phyloP scores from a whole-genome alignment of 768 basidiomycete genomes.

The Mycena vitilis region DNA sequence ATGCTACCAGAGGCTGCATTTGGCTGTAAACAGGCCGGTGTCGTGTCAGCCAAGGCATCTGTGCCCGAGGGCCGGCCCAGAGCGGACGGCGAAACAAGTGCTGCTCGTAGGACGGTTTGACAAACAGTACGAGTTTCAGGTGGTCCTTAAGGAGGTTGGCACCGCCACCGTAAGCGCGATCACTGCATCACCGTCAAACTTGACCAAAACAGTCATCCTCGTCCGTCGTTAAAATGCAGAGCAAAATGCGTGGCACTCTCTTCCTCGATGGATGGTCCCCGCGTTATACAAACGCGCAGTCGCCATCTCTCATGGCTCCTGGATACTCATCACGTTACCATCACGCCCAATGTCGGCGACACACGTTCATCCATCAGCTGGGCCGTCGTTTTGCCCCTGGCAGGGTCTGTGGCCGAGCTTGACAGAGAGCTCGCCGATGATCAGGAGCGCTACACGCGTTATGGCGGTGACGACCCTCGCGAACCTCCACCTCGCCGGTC shows the following conservation, averaged over 20 bases:
- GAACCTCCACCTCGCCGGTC: slow-evolving; percentile 39
- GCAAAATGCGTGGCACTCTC: not conserved
- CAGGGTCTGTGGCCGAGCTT: not conserved
- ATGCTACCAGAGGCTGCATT: too few species aligned
- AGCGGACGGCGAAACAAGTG: too few species aligned
- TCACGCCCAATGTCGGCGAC: not conserved
- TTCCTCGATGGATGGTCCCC: not conserved
- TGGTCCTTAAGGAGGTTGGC: too few species aligned
- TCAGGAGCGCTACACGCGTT: slow-evolving; percentile 40
- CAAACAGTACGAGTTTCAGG: too few species aligned
- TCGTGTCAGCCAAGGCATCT: too few species aligned
- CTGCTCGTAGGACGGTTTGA: too few species aligned
- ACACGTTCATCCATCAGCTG: not conserved
- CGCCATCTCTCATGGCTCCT: slow-evolving; percentile 8
- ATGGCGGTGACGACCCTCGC: slow-evolving; percentile 46
- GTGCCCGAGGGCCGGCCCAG: too few species aligned
- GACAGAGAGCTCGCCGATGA: slow-evolving; percentile 22
- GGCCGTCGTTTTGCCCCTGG: slow-evolving; percentile 4
- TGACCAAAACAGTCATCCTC: too few species aligned
- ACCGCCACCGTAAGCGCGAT: too few species aligned
- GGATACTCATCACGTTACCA: not conserved
- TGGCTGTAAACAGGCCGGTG: too few species aligned
- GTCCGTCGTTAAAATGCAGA: too few species aligned
- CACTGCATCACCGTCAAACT: too few species aligned
- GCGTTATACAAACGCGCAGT: slow-evolving; percentile 6